Evolutionary conservation across 169 alveolate species (phyloP).

Genomic region (Theileria luwenshuni): DNA sequence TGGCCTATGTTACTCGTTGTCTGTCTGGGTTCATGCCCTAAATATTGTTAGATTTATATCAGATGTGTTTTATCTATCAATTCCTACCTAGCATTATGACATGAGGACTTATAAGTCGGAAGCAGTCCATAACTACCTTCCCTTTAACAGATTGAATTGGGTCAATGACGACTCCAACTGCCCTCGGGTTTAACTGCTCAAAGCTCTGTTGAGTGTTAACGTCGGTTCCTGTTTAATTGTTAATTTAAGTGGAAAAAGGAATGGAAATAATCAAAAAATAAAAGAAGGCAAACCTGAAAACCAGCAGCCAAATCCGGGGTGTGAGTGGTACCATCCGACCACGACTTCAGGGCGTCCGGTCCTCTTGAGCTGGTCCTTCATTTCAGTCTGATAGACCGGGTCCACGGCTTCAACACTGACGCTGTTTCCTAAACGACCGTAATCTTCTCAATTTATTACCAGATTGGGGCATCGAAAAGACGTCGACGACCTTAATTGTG

Average conservation of each 20-base stretch:
- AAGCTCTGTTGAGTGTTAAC: conserved; percentile 97
- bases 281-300: conserved; percentile 83
- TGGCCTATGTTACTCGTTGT: conserved; percentile 98
- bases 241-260: background rate
- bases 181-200: conserved; percentile 96
- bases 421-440: conserved; percentile 83
- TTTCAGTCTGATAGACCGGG: conserved; percentile 97
- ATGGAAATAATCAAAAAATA: background rate
- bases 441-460: conserved; percentile 75
- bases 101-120: conserved; percentile 96
- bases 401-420: conserved; percentile 99
- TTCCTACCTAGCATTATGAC: conserved; percentile 84
- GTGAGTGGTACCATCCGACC: conserved; percentile 99
- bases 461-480: conserved; percentile 99
- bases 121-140: conserved; percentile 99
- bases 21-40: conserved; percentile 98
- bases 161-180: conserved; percentile 99
- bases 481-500: conserved; percentile 99
- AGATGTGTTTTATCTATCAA: background rate
- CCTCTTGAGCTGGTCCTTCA: conserved; percentile 97
- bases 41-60: background rate
- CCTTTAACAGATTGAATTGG: conserved; percentile 98
- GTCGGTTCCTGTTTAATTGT: conserved; percentile 88
- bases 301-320: conserved; percentile 99
- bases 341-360: conserved; percentile 96